phyloP scores from a whole-genome alignment of 177 flowering plant species.

The Vitis hybrid region DNA sequence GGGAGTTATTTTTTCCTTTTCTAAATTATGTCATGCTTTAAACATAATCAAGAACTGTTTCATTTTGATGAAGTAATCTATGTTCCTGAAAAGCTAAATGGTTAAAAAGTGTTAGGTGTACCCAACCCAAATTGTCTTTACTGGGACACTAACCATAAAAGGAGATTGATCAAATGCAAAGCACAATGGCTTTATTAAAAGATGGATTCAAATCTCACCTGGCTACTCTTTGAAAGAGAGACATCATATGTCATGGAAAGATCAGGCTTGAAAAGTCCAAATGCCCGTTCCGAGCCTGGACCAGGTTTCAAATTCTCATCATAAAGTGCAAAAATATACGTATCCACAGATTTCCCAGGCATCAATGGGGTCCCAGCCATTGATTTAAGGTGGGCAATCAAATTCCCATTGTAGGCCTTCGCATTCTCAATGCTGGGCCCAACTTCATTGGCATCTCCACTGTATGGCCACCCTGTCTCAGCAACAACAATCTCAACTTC shows the following conservation, averaged over 20 bases:
- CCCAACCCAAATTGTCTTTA: too few species aligned
- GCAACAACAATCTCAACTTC: conserved; percentile 55
- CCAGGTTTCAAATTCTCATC: conserved; percentile 61
- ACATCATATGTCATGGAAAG: conserved; percentile 43
- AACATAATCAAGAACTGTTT: too few species aligned
- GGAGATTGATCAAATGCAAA: too few species aligned
- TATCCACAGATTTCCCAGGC: conserved; percentile 63
- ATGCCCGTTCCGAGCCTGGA: conserved; percentile 44
- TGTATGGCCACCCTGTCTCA: conserved; percentile 64
- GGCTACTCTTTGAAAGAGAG: conserved; percentile 40
- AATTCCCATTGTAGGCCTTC: conserved; percentile 48
- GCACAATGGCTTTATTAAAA: not conserved
- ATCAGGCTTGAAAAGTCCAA: conserved; percentile 52
- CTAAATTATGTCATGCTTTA: too few species aligned
- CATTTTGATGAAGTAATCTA: too few species aligned
- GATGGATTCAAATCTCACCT: conserved; percentile 25
- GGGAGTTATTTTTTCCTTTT: too few species aligned
- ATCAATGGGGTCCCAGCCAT: conserved; percentile 57
- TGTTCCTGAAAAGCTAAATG: too few species aligned
- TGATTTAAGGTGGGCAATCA: conserved; percentile 49
- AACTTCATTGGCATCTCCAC: conserved; percentile 42
- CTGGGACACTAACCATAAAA: too few species aligned
- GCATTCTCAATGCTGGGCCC: conserved; percentile 54
- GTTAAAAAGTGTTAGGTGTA: too few species aligned
- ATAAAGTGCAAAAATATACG: conserved; percentile 52